Evolutionary conservation across 2,329 filamentous ascomycete species (phyloP).

Genomic region (Alternaria conjuncta): DNA sequence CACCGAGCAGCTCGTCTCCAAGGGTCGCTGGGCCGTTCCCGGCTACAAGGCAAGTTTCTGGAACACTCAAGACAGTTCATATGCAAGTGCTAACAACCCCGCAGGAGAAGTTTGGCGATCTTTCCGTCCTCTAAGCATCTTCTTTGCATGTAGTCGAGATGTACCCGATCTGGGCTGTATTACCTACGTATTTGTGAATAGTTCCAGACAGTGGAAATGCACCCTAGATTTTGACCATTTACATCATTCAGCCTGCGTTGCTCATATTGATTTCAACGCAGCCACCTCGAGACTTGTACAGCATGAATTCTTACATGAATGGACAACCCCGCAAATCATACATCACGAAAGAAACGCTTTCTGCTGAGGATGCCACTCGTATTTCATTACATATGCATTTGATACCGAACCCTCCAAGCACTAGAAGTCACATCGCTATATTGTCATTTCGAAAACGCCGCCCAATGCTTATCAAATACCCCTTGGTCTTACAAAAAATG

Average conservation of each 20-base stretch:
- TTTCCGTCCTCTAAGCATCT: slow-evolving; percentile 82
- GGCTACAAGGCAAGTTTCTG: slow-evolving; percentile 87
- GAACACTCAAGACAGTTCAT: neutral
- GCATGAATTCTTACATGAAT: neutral
- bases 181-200: slow-evolving; percentile 50
- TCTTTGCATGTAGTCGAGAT: slow-evolving; percentile 33
- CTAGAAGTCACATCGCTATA: slow-evolving; percentile 1
- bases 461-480: slow-evolving; percentile 7
- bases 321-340: neutral
- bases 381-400: slow-evolving; percentile 1
- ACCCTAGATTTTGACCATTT: slow-evolving; percentile 22
- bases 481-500: neutral
- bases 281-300: neutral
- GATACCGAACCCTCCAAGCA: neutral
- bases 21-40: slow-evolving; percentile 97
- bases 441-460: slow-evolving; percentile 6
- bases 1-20: slow-evolving; percentile 91
- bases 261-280: neutral
- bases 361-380: neutral
- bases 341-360: neutral
- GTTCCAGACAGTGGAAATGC: slow-evolving; percentile 42
- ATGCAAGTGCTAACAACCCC: slow-evolving; percentile 55
- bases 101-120: slow-evolving; percentile 98
- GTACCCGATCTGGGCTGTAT: slow-evolving; percentile 47
- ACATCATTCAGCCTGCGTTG: neutral